Base-by-base conservation (phyloP, 148 eudicot species). In the Fagopyrum tataricum region DNA sequence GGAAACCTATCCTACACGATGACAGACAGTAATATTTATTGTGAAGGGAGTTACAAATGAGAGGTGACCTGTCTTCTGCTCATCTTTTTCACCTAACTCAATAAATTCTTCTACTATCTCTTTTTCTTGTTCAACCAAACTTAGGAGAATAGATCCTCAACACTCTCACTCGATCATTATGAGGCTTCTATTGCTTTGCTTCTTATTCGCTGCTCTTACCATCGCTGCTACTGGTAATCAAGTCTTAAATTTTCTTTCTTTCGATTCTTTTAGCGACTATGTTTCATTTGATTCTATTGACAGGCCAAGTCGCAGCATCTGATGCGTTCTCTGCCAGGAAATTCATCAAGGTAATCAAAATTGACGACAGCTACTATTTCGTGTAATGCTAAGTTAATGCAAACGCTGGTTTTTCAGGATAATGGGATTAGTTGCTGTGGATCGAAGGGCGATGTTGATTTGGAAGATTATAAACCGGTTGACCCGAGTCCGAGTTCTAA, bases 191-290 rank as follows among this genome's bases (percentile, higher is more conserved):
- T 64, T 43, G 69, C 2, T 39, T 4, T 64, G 18, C 69, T 13
- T 64, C 18, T 64, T 37, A 1, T 64, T 64, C 2, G 20, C 18
- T 14, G 42, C 15, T 64, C 20, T 64, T 39, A 7, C 7, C 43
- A 37, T 43, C 5, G 69, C 69, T 37, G 69, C 69, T 37, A 7
- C 43, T 31, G 69, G 69, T 64, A 64, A n/a, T n/a, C n/a, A n/a
- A 14, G 69, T 64, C 17, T 0, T 10, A 17, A n/a, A 14, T 49
- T 17, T 14, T 5, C 2, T 14, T 15, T 49, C 0, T 52, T 52
- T n/a, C 37, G 37, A 31, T 31, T 31, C 37, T 31, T 31, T 2
- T 31, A 31, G 37, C 37, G 1, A 31, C 37, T 31, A 31, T 31
- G 37, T 2, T 56, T 21, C 37, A 21, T 6, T 59, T 59, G 55